Percentiles rank a stretch among this genome's conserved stretches.
phyloP scores from a whole-genome alignment of 768 basidiomycete species.

The Macrolepiota fuliginosa region DNA sequence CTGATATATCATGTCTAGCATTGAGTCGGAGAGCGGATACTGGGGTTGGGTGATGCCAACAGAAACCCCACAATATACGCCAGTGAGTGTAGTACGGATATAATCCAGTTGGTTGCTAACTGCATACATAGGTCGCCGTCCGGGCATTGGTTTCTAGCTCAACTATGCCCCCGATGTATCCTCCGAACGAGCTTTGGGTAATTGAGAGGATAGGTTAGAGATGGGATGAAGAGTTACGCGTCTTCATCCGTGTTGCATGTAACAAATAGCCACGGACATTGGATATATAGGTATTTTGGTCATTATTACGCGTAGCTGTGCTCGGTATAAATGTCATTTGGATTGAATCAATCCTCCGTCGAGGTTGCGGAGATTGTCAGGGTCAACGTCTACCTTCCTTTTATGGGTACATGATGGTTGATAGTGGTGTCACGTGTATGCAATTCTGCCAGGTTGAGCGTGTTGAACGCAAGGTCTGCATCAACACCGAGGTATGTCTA shows the following conservation, averaged over 20 bases:
- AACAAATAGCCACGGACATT: background rate
- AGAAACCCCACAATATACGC: constrained; percentile 6
- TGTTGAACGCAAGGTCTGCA: background rate
- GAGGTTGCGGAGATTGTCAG: no score
- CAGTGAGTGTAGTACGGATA: background rate
- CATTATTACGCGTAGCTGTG: background rate
- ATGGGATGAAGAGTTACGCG: background rate
- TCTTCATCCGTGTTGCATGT: background rate
- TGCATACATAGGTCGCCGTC: background rate
- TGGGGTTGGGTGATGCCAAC: constrained; percentile 12
- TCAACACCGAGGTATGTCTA: background rate
- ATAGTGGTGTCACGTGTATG: background rate
- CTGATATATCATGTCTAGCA: background rate
- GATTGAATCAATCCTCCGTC: background rate
- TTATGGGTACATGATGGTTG: background rate
- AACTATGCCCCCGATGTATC: constrained; percentile 1
- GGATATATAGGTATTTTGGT: background rate
- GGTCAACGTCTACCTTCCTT: background rate
- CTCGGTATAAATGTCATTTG: background rate
- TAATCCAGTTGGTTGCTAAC: background rate
- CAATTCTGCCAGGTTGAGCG: background rate
- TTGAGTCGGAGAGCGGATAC: constrained; percentile 11
- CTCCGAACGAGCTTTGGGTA: constrained; percentile 7
- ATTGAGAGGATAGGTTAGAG: constrained; percentile 6
- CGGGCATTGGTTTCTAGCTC: background rate